Conservation (phyloP, 1,284 basidiomycete species). For the Uromyces viciae-fabae region DNA sequence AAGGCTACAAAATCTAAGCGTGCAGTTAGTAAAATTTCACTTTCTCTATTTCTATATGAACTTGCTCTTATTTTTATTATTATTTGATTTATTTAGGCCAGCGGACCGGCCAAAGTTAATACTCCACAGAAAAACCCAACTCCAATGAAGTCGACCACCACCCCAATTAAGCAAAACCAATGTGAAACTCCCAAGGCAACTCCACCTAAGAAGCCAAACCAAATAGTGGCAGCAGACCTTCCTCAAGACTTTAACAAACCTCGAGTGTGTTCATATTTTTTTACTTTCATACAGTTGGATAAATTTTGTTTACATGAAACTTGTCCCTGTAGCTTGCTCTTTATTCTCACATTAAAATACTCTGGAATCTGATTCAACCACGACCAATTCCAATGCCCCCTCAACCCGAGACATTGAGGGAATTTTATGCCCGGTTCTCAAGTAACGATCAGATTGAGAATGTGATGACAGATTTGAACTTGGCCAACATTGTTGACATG, state of each 20-base stretch:
- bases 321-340: conserved; percentile 3
- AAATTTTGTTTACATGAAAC: background rate
- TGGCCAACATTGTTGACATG: background rate
- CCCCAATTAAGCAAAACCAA: background rate
- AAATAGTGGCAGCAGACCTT: background rate
- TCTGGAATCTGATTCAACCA: conserved; percentile 6
- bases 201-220: background rate
- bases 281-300: background rate
- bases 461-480: background rate
- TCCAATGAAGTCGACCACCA: background rate
- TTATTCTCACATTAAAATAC: conserved; percentile 2
- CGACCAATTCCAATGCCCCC: background rate
- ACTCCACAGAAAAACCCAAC: background rate
- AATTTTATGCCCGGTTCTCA: background rate
- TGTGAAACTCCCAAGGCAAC: background rate
- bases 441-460: background rate
- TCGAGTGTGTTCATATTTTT: background rate
- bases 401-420: background rate
- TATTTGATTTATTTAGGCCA: too few relatives aligned
- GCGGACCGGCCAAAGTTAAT: background rate
- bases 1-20: too few relatives aligned
- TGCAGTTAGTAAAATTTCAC: background rate
- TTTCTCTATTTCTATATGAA: too few relatives aligned
- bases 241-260: background rate
- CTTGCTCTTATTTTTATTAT: too few relatives aligned